These are phyloP conservation scores for Uronychia binucleata DNA, from an alignment of 73 alveolate species.

Conservation along the genomic window DNA sequence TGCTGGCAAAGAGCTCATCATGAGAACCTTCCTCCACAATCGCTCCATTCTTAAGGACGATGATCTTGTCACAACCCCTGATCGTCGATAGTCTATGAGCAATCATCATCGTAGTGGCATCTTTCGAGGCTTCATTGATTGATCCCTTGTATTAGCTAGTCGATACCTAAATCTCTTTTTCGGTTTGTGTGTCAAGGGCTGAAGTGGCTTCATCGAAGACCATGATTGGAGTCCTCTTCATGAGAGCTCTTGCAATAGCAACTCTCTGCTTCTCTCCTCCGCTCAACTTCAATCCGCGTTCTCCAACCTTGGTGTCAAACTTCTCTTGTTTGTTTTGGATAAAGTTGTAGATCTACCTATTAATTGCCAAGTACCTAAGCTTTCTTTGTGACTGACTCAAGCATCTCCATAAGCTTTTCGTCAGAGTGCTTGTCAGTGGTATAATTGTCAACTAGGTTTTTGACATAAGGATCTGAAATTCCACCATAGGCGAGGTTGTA, in stretches of 20 bases:
- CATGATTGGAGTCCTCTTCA: slow-evolving; percentile 54
- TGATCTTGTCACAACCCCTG: slow-evolving; percentile 65
- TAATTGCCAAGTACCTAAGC: slow-evolving; percentile 11
- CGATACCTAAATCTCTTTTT: slow-evolving; percentile 43
- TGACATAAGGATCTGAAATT: slow-evolving; percentile 14
- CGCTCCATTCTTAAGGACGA: slow-evolving; percentile 63
- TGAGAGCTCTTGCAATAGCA: slow-evolving; percentile 68
- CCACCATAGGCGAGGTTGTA: slow-evolving; percentile 77
- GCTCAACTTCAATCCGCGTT: slow-evolving; percentile 55
- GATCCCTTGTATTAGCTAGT: slow-evolving; percentile 54
- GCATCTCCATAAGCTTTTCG: slow-evolving; percentile 15
- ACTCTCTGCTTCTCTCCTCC: slow-evolving; percentile 61
- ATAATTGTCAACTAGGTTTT: neutral
- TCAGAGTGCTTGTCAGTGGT: slow-evolving; percentile 11
- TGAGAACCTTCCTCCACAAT: slow-evolving; percentile 70
- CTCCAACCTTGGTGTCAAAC: slow-evolving; percentile 61
- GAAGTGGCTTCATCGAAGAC: slow-evolving; percentile 72
- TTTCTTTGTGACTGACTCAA: slow-evolving; percentile 51
- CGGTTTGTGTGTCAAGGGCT: slow-evolving; percentile 61
- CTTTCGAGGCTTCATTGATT: slow-evolving; percentile 69
- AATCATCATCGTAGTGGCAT: slow-evolving; percentile 49
- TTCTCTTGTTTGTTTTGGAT: slow-evolving; percentile 29
- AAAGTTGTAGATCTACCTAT: slow-evolving; percentile 30
- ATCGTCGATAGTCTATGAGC: slow-evolving; percentile 77
- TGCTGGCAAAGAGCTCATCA: slow-evolving; percentile 39